A percentile compares a stretch with the other conserved stretches of the same genome.
Evolutionary conservation across 2,329 filamentous ascomycete species (phyloP).

Genomic region (Pseudogymnoascus sp.): DNA sequence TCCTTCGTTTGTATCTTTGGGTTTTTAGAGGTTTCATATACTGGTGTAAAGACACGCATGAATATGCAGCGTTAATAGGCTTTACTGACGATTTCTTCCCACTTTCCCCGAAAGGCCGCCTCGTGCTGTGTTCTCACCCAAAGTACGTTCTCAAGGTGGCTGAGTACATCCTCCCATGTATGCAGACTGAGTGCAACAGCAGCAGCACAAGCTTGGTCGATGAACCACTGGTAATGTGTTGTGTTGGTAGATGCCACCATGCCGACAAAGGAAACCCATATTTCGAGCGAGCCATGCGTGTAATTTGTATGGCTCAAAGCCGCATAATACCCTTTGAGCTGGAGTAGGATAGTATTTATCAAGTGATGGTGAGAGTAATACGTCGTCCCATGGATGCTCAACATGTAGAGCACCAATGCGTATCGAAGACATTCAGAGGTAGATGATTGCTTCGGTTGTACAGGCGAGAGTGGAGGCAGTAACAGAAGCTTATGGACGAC

Average conservation of each 20-base stretch:
- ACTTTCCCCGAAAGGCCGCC: conserved; percentile 24
- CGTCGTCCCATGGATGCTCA: conserved; percentile 47
- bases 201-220: conserved; percentile 19
- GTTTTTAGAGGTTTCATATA: neutral
- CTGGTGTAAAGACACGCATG: neutral
- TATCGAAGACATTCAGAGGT: conserved; percentile 42
- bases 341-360: conserved; percentile 29
- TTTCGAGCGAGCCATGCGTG: conserved; percentile 25
- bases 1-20: neutral
- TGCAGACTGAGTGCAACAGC: conserved; percentile 4
- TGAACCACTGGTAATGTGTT: conserved; percentile 28
- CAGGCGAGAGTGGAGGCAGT: conserved; percentile 7
- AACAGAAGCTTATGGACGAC: conserved; percentile 44
- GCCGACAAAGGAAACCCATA: conserved; percentile 40
- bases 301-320: conserved; percentile 13
- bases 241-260: conserved; percentile 32
- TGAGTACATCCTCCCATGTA: conserved; percentile 23
- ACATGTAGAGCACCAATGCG: conserved; percentile 44
- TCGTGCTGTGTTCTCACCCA: conserved; percentile 27
- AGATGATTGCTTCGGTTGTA: conserved; percentile 14
- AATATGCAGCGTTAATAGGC: neutral
- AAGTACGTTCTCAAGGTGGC: conserved; percentile 23
- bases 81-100: conserved; percentile 24
- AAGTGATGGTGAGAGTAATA: conserved; percentile 48
- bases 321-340: conserved; percentile 30